These are phyloP conservation scores for Bipolaris victoriae DNA, from an alignment of 2,329 filamentous ascomycete species.

Conservation along the genomic window DNA sequence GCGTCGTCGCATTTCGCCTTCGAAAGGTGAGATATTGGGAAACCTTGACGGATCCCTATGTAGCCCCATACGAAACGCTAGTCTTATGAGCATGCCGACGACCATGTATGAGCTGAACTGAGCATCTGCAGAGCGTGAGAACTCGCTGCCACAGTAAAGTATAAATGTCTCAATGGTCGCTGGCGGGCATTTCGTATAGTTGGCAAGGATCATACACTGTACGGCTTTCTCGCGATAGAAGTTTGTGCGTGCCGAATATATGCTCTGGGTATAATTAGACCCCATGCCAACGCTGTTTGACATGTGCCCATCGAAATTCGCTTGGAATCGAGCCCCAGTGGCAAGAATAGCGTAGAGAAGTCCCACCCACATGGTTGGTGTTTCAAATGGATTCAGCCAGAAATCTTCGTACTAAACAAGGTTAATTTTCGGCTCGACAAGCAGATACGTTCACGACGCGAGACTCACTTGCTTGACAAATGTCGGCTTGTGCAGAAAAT, in stretches of 20 bases:
- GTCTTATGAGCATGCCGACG: conserved; percentile 40
- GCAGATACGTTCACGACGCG: too few relatives aligned
- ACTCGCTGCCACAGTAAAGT: conserved; percentile 40
- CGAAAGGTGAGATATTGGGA: conserved; percentile 56
- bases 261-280: conserved; percentile 15
- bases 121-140: conserved; percentile 35
- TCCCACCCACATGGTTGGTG: conserved; percentile 54
- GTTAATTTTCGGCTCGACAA: conserved; percentile 7
- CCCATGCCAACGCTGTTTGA: not conserved
- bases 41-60: conserved; percentile 51
- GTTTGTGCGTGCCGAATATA: conserved; percentile 31
- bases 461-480: conserved; percentile 34
- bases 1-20: conserved; percentile 65
- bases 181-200: conserved; percentile 46
- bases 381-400: conserved; percentile 49
- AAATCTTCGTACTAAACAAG: conserved; percentile 50
- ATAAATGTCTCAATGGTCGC: conserved; percentile 42
- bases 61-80: conserved; percentile 51
- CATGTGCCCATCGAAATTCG: conserved; percentile 20
- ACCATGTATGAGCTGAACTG: conserved; percentile 41
- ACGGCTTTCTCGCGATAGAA: conserved; percentile 43
- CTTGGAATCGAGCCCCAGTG: conserved; percentile 35
- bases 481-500: conserved; percentile 39
- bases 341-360: conserved; percentile 52
- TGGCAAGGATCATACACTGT: conserved; percentile 41